phyloP scores from a whole-genome alignment of 2,329 filamentous ascomycete genomes.

The Chaetothyriales sp. region DNA sequence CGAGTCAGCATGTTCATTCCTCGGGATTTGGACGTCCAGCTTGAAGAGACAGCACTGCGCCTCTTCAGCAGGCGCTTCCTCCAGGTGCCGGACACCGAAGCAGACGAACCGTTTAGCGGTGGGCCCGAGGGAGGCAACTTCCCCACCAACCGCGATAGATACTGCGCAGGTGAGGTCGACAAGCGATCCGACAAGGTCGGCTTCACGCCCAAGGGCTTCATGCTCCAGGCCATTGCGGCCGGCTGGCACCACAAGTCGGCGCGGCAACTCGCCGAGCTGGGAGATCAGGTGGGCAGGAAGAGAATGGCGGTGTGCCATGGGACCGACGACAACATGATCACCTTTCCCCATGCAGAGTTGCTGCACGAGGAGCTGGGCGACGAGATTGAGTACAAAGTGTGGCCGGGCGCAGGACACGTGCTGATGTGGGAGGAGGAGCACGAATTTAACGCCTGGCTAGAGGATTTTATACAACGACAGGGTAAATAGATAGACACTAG shows the following conservation, averaged over 20 bases:
- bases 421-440: slow-evolving; percentile 55
- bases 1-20: slow-evolving; percentile 50
- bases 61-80: slow-evolving; percentile 53
- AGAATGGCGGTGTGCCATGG: slow-evolving; percentile 70
- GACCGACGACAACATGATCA: slow-evolving; percentile 63
- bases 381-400: slow-evolving; percentile 38
- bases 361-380: slow-evolving; percentile 54
- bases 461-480: slow-evolving; percentile 33
- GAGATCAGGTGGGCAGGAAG: slow-evolving; percentile 54
- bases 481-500: slow-evolving; percentile 21
- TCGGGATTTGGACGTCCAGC: slow-evolving; percentile 52
- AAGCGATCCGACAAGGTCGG: slow-evolving; percentile 50
- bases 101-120: slow-evolving; percentile 9
- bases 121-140: slow-evolving; percentile 34
- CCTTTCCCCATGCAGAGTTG: slow-evolving; percentile 53
- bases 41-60: slow-evolving; percentile 50
- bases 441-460: slow-evolving; percentile 55
- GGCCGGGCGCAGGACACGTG: slow-evolving; percentile 64
- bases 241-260: slow-evolving; percentile 65
- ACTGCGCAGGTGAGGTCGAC: slow-evolving; percentile 62
- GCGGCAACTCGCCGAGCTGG: slow-evolving; percentile 52
- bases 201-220: slow-evolving; percentile 55
- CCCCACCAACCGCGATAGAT: slow-evolving; percentile 65
- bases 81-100: slow-evolving; percentile 18
- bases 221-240: slow-evolving; percentile 65